A percentile compares a stretch with the other conserved stretches of the same genome.
These are phyloP conservation scores for Entamoeba invadens DNA, from an alignment of 208 protist species.

Conservation along the genomic window DNA sequence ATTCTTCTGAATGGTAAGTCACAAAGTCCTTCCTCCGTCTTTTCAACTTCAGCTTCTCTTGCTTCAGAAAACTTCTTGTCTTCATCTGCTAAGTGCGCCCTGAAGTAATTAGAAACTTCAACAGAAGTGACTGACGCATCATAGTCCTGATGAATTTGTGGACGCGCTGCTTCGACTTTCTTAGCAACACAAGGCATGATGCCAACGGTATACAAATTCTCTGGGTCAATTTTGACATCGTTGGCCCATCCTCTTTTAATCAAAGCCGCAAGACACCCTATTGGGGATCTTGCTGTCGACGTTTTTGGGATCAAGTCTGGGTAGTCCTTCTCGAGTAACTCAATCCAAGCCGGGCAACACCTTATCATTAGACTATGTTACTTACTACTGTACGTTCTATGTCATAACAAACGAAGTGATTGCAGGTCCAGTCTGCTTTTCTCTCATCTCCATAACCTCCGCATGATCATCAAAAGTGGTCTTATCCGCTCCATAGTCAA, in stretches of 20 bases:
- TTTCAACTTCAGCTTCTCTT: not conserved
- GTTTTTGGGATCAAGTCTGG: conserved; percentile 39
- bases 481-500: conserved; percentile 27
- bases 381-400: not conserved
- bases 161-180: conserved; percentile 4
- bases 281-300: conserved; percentile 30
- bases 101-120: conserved; percentile 7
- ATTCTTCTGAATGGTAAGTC: conserved; percentile 28
- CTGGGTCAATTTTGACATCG: not conserved
- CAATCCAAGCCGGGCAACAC: conserved; percentile 40
- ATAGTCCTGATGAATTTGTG: not conserved
- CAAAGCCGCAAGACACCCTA: conserved; percentile 23
- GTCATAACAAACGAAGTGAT: not conserved
- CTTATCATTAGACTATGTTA: conserved; percentile 22
- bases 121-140: conserved; percentile 4
- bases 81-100: not conserved
- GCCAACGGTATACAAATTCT: conserved; percentile 10
- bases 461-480: conserved; percentile 29
- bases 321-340: conserved; percentile 30
- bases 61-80: not conserved
- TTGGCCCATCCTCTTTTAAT: not conserved
- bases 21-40: not conserved
- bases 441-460: conserved; percentile 11
- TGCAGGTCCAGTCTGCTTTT: not conserved
- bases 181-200: conserved; percentile 32